Base-by-base conservation (phyloP, 164 flowering plant species). In the Euptelea pleiosperma region DNA sequence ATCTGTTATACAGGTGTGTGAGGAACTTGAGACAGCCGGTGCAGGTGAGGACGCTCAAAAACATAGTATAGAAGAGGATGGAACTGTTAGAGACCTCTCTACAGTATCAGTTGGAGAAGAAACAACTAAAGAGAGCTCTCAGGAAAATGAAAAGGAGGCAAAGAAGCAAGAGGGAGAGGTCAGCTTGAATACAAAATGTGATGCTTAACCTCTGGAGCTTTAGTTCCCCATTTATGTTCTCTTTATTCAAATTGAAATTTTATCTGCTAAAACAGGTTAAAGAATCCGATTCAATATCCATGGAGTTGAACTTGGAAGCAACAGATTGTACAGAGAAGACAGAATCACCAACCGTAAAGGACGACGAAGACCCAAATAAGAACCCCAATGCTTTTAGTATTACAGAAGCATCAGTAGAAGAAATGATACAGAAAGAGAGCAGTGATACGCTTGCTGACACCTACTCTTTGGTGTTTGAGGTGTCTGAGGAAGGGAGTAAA, bases 241-340 rank as follows among this genome's bases (percentile, higher is more conserved):
- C 4, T 6, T 41, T n/a, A n/a, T n/a, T 16, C 14, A 34, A 46
- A 58, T 30, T 28, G 7, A 16, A 51, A 40, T n/a, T 26, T 50
- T n/a, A n/a, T n/a, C 39, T 29, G 8, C 51, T 30, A 30, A 31
- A 57, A 54, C 72, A 74, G 81, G 64, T 55, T 19, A 43, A 44
- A 40, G 64, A 58, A 26, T 50, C 65, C 36, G 33, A 51, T 31
- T 16, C 31, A 47, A 58, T 36, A 36, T 12, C 57, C n/a, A 22
- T 8, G 19, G 53, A 66, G 50, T 18, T 24, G 11, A 50, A 39
- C 40, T 50, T 10, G 12, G 58, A 60, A 53, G 62, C 51, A 61
- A 47, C 51, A 61, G 41, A 46, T 55, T 34, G 50, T 3, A 47
- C 39, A 30, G 48, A 57, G n/a, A n/a, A n/a, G n/a, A n/a, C n/a